A percentile compares a stretch with the other conserved stretches of the same genome.
These are phyloP conservation scores for Triticum dicoccoides DNA, from an alignment of 176 grass and related monocot genomes.

Conservation along the genomic window DNA sequence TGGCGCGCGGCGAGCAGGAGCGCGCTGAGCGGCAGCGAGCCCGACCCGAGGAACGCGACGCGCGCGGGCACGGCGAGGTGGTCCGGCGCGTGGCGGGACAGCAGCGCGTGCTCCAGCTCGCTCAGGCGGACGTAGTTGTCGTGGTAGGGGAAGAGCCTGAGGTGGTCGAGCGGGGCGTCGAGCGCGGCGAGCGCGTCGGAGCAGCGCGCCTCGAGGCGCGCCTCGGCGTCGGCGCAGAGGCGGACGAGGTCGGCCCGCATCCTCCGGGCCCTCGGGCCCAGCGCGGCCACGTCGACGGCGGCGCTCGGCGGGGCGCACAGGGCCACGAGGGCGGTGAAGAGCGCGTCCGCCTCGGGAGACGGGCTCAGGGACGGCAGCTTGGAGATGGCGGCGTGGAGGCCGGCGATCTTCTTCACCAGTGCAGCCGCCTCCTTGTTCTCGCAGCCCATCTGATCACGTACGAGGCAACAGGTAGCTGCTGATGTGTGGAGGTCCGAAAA, in stretches of 20 bases:
- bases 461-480: neutral
- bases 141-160: slow-evolving; percentile 48
- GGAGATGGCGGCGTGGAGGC: slow-evolving; percentile 28
- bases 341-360: slow-evolving; percentile 28
- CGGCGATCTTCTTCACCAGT: slow-evolving; percentile 37
- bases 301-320: slow-evolving; percentile 50
- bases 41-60: slow-evolving; percentile 41
- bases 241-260: slow-evolving; percentile 41
- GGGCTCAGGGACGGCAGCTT: slow-evolving; percentile 39
- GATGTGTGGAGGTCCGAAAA: neutral
- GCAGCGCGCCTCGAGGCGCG: slow-evolving; percentile 40
- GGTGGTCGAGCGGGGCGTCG: slow-evolving; percentile 44
- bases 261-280: slow-evolving; percentile 17
- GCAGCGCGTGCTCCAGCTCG: slow-evolving; percentile 41
- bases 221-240: slow-evolving; percentile 47
- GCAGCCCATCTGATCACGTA: slow-evolving; percentile 23
- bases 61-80: neutral
- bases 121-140: slow-evolving; percentile 44
- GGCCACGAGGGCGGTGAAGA: slow-evolving; percentile 52
- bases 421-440: slow-evolving; percentile 13
- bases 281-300: slow-evolving; percentile 46
- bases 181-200: slow-evolving; percentile 39
- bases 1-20: slow-evolving; percentile 25
- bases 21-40: slow-evolving; percentile 27
- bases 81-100: slow-evolving; percentile 19